Evolutionary conservation across 805 yeast genomes (phyloP).

Genomic region (Kuraishia capsulata): DNA sequence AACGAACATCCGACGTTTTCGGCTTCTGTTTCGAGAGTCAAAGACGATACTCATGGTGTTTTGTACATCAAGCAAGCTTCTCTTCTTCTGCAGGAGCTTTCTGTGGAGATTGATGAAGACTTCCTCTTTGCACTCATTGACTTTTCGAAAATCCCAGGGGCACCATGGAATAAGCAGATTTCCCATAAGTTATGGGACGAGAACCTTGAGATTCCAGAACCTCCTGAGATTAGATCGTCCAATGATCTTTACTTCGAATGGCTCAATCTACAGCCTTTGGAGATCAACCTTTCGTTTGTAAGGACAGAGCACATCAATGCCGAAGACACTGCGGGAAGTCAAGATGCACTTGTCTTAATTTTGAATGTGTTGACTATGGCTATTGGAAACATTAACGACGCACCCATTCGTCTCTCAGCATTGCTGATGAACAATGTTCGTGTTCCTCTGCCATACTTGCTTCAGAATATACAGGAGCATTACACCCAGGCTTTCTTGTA

Average conservation of each 20-base stretch:
- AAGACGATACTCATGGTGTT: slow-evolving; percentile 88
- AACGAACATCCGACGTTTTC: slow-evolving; percentile 87
- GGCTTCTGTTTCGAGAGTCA: slow-evolving; percentile 72
- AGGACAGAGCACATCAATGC: slow-evolving; percentile 73
- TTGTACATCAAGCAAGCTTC: slow-evolving; percentile 88
- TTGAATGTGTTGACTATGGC: slow-evolving; percentile 91
- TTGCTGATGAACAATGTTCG: slow-evolving; percentile 81
- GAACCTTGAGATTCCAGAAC: slow-evolving; percentile 60
- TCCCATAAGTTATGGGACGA: slow-evolving; percentile 47
- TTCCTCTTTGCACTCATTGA: slow-evolving; percentile 76
- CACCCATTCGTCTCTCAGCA: slow-evolving; percentile 86
- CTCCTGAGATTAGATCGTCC: slow-evolving; percentile 38
- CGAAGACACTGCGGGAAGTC: slow-evolving; percentile 46
- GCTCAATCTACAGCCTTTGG: slow-evolving; percentile 85
- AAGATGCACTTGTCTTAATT: slow-evolving; percentile 64
- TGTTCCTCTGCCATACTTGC: slow-evolving; percentile 69
- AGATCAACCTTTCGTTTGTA: slow-evolving; percentile 81
- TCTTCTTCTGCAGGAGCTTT: slow-evolving; percentile 77
- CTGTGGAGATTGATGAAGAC: slow-evolving; percentile 91
- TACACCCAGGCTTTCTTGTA: slow-evolving; percentile 88
- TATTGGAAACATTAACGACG: slow-evolving; percentile 92
- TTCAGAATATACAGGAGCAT: slow-evolving; percentile 68
- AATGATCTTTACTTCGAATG: slow-evolving; percentile 87
- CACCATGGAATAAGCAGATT: slow-evolving; percentile 51
- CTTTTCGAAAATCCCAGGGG: slow-evolving; percentile 73